Evolutionary conservation across 2,329 filamentous ascomycete genomes (phyloP).

Genomic region (Penicillium sp.): DNA sequence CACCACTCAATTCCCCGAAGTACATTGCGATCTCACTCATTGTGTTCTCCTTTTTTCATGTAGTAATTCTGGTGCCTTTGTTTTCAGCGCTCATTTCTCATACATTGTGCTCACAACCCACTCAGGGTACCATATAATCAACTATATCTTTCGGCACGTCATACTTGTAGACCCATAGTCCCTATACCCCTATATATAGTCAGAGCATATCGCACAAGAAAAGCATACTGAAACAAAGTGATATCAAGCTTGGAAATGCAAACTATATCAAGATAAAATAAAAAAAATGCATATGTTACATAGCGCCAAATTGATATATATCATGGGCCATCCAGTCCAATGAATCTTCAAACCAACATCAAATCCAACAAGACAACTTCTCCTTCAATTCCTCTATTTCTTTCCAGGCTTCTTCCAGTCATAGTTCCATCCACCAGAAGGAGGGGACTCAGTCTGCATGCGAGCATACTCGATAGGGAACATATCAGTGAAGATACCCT

Average conservation of each 20-base stretch:
- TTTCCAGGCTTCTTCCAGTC: slow-evolving; percentile 68
- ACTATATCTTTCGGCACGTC: slow-evolving; percentile 4
- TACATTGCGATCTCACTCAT: slow-evolving; percentile 20
- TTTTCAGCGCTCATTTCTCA: slow-evolving; percentile 7
- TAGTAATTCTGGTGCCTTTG: slow-evolving; percentile 14
- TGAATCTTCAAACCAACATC: background rate
- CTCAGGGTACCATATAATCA: slow-evolving; percentile 9
- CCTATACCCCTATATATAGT: background rate
- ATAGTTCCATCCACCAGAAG: slow-evolving; percentile 83
- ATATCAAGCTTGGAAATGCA: background rate
- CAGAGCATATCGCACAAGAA: background rate
- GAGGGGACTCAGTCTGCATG: slow-evolving; percentile 74
- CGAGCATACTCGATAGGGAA: slow-evolving; percentile 85
- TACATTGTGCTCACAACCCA: slow-evolving; percentile 11
- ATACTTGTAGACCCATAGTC: background rate
- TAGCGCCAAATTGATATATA: slow-evolving; percentile 26
- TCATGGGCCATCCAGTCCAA: slow-evolving; percentile 4
- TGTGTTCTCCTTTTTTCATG: slow-evolving; percentile 19
- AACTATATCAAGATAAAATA: background rate
- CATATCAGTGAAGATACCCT: slow-evolving; percentile 70
- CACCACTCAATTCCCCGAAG: slow-evolving; percentile 17
- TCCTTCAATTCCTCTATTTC: slow-evolving; percentile 13
- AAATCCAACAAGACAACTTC: background rate
- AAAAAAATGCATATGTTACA: slow-evolving; percentile 27
- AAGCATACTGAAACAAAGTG: background rate